A percentile compares a stretch with the other conserved stretches of the same genome.
Conservation (phyloP, 331 rosid genomes). For the Rosa hybrid region DNA sequence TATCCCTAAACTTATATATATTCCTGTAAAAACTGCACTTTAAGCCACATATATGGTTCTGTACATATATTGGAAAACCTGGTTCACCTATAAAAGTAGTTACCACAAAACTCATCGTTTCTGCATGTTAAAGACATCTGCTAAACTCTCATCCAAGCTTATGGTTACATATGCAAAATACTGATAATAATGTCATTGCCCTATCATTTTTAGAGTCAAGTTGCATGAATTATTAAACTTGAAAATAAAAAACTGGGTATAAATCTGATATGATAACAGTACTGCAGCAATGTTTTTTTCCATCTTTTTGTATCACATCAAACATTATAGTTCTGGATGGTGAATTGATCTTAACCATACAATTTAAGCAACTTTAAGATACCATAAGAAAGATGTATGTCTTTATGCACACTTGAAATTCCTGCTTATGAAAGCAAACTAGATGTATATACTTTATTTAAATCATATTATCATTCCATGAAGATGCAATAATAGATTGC, state of each 20-base stretch:
- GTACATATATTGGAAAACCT: background rate
- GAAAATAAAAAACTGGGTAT: background rate
- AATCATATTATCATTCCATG: slow-evolving; percentile 38
- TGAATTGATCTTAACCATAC: slow-evolving; percentile 20
- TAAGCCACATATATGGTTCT: background rate
- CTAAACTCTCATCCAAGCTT: background rate
- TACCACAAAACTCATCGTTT: background rate
- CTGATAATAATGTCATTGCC: background rate
- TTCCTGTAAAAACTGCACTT: background rate
- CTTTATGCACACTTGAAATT: slow-evolving; percentile 36
- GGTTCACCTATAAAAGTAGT: background rate
- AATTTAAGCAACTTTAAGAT: slow-evolving; percentile 19
- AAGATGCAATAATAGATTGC: slow-evolving; percentile 30
- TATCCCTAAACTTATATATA: background rate
- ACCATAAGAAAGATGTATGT: slow-evolving; percentile 15
- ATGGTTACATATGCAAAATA: background rate
- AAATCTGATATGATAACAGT: background rate
- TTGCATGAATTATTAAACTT: background rate
- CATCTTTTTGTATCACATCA: slow-evolving; percentile 4
- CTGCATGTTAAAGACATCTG: background rate
- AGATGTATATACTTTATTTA: slow-evolving; percentile 34
- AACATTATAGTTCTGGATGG: slow-evolving; percentile 6
- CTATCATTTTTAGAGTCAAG: background rate
- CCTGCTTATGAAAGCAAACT: slow-evolving; percentile 47
- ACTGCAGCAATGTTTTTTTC: background rate